Evolutionary conservation across 2,329 filamentous ascomycete species (phyloP).

Genomic region (Xylariaceae sp.): DNA sequence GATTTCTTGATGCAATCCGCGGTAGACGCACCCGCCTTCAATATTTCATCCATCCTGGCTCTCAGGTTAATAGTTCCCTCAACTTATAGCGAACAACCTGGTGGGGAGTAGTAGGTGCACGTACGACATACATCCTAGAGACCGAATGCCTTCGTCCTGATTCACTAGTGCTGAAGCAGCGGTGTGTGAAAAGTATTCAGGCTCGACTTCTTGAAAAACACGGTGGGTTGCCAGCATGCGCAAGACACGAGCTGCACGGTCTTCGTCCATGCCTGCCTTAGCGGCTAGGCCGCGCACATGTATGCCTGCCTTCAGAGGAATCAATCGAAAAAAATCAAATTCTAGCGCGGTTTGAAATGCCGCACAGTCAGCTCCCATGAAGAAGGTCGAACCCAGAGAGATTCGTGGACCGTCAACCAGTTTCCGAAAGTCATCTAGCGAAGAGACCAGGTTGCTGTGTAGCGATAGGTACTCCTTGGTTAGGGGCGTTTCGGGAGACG

Average conservation of each 20-base stretch:
- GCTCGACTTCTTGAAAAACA: conserved; percentile 21
- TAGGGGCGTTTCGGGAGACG: background rate
- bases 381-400: background rate
- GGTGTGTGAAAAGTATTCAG: conserved; percentile 20
- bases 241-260: conserved; percentile 20
- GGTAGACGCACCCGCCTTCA: conserved; percentile 22
- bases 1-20: conserved; percentile 13
- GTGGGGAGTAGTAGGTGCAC: conserved; percentile 18
- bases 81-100: background rate
- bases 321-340: conserved; percentile 25
- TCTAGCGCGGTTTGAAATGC: conserved; percentile 17
- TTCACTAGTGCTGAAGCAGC: conserved; percentile 7
- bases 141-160: conserved; percentile 18
- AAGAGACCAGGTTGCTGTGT: background rate
- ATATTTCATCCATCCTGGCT: conserved; percentile 24
- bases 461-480: conserved; percentile 3
- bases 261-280: conserved; percentile 20
- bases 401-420: conserved; percentile 4
- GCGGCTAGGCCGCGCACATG: conserved; percentile 17
- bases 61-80: background rate
- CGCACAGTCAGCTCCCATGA: conserved; percentile 1
- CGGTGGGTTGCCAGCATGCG: conserved; percentile 22
- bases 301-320: conserved; percentile 19
- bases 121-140: no score
- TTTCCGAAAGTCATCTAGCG: conserved; percentile 2